These are phyloP conservation scores for Aspergillus saccharolyticus DNA, from an alignment of 495 filamentous ascomycete species.

Conservation along the genomic window DNA sequence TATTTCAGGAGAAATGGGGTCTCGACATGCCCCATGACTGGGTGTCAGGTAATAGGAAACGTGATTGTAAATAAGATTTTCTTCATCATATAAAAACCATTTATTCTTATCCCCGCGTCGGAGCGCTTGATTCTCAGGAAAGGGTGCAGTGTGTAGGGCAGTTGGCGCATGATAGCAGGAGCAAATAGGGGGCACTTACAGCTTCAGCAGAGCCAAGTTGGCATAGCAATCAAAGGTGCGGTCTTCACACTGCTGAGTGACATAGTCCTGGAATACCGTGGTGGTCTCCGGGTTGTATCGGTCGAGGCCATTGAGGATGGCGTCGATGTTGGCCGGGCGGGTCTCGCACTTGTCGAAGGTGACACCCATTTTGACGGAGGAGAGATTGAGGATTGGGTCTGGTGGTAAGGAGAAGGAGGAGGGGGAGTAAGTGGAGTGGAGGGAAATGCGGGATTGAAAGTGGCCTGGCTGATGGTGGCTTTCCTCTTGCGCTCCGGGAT, in stretches of 20 bases:
- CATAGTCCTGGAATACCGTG: conserved; percentile 88
- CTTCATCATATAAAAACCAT: conserved; percentile 55
- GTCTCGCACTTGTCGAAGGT: conserved; percentile 54
- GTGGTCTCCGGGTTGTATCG: conserved; percentile 98
- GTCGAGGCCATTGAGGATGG: conserved; percentile 89
- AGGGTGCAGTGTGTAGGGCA: background rate
- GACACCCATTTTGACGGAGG: conserved; percentile 39
- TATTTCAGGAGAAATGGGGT: conserved; percentile 30
- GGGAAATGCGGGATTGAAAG: conserved; percentile 22
- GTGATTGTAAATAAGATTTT: conserved; percentile 53
- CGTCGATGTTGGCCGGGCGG: conserved; percentile 83
- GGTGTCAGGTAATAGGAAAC: conserved; percentile 98
- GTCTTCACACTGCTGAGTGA: conserved; percentile 90
- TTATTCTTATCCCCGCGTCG: conserved; percentile 3
- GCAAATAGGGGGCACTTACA: conserved; percentile 60
- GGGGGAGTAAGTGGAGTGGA: conserved; percentile 1
- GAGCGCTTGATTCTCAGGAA: background rate
- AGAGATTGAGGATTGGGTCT: too few relatives aligned
- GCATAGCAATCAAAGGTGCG: conserved; percentile 92
- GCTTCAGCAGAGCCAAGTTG: conserved; percentile 91
- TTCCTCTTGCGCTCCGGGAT: conserved; percentile 1
- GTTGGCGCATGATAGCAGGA: conserved; percentile 5
- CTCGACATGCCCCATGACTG: conserved; percentile 33
- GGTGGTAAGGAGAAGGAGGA: too few relatives aligned
- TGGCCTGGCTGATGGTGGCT: conserved; percentile 11